Base-by-base conservation (phyloP, 2,329 filamentous ascomycete genomes). In the Ophiocordyceps camponoti-rufipedis region DNA sequence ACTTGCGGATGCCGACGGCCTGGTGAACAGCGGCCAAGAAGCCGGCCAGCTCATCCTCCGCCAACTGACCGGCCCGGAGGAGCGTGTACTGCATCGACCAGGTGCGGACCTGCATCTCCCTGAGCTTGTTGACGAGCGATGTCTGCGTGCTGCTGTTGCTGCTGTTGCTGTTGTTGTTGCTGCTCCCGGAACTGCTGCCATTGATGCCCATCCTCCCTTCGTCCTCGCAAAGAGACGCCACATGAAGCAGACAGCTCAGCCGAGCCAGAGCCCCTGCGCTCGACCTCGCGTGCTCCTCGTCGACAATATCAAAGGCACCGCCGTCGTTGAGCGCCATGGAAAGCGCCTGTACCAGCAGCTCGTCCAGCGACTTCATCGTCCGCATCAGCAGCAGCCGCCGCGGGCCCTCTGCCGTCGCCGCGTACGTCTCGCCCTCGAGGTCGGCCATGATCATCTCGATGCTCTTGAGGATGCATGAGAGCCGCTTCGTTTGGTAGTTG, bases 71-170 rank as follows among this genome's bases (percentile, higher is more conserved):
- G 50, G 87, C 80, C 56, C 82, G 83, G 41, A 95, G 61, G 44
- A 95, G 64, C 0, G 76, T 74, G 56, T 95, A 98, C 50, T 89
- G 80, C 38, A 96, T 65, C 35, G 84, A 86, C 89, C 91, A 96
- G 11, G 80, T 76, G 32, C 86, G 79, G 3, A 94, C 75, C 55
- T 94, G 82, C 70, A 94, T 82, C 53, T 96, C 87, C 39, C 86
- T 79, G 41, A 96, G 67, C 55, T 81, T 86, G 46, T 74, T 78
- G 47, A 79, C 72, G 7, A 64, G 52, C 2, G 66, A 60, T 46
- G 70, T 66, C 47, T 75, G 75, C 1, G 67, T 69, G 55, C 76
- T 57, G 66, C 76, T 62, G 67, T 63, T 64, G 56, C 12, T 35
- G 32, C 32, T 16, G 33, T n/a, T n/a, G 2, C 23, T 5, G 23